These are phyloP conservation scores for Rhododendron henanense DNA, from an alignment of 148 eudicot genomes.

Conservation along the genomic window DNA sequence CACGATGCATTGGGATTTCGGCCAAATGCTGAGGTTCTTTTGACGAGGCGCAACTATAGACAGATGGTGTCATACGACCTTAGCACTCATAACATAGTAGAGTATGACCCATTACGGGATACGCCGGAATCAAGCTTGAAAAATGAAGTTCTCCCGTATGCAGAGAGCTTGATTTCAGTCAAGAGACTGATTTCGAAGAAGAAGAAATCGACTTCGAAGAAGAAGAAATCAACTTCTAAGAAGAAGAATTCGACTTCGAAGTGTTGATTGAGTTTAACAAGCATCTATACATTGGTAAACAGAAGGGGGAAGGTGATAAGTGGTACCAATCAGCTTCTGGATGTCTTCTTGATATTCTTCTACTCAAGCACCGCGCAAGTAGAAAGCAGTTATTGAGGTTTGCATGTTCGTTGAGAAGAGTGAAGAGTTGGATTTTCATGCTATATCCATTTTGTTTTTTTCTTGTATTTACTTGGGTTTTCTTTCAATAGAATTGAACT, in stretches of 20 bases:
- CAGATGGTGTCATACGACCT: neutral
- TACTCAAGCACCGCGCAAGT: no score
- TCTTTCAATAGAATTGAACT: neutral
- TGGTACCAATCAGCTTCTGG: neutral
- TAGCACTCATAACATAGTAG: neutral
- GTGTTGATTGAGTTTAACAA: neutral
- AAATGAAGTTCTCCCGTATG: neutral
- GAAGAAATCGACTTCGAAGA: neutral
- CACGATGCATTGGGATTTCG: neutral
- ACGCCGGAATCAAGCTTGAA: neutral
- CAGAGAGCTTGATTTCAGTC: neutral
- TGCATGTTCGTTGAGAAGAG: no score
- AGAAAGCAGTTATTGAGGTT: no score
- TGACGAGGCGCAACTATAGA: neutral
- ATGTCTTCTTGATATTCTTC: neutral
- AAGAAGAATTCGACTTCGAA: neutral
- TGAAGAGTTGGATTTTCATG: no score
- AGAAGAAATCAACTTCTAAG: neutral
- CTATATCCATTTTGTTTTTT: neutral
- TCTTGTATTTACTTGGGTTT: neutral
- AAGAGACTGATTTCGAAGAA: neutral
- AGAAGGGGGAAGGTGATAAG: neutral
- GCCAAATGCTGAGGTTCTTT: neutral
- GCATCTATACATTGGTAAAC: neutral
- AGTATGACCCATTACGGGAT: neutral